Conservation (phyloP, 2,329 filamentous ascomycete species). For the Colletotrichum theobromicola region DNA sequence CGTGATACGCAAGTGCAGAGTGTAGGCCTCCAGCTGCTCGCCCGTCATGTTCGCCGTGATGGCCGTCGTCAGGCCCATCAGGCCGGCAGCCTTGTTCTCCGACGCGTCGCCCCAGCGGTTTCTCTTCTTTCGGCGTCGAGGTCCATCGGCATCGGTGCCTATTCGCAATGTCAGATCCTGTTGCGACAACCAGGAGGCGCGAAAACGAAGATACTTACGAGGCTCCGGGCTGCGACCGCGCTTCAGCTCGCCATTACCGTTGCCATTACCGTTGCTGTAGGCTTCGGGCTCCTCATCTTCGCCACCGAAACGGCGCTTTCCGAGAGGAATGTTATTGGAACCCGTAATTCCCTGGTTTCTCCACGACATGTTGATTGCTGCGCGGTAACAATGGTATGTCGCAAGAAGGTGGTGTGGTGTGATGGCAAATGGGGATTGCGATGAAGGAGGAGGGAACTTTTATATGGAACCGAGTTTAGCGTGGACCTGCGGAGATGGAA, state of each 20-base stretch:
- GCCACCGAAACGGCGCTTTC: conserved; percentile 81
- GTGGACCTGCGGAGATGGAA: conserved; percentile 3
- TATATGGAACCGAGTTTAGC: conserved; percentile 1
- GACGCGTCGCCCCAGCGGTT: conserved; percentile 98
- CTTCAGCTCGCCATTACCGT: conserved; percentile 64
- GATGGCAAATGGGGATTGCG: background rate
- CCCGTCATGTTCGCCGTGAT: conserved; percentile 98
- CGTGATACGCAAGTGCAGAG: conserved; percentile 94
- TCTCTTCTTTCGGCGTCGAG: conserved; percentile 93
- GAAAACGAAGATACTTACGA: conserved; percentile 53
- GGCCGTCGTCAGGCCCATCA: conserved; percentile 96
- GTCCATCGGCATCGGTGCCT: conserved; percentile 71
- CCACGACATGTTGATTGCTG: conserved; percentile 62
- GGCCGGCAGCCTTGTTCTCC: conserved; percentile 97
- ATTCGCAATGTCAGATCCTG: conserved; percentile 31
- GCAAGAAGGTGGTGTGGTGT: background rate
- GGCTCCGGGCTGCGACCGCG: conserved; percentile 92
- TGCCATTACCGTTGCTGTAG: conserved; percentile 34
- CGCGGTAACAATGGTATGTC: conserved; percentile 5
- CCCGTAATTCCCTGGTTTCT: conserved; percentile 87
- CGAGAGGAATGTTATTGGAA: conserved; percentile 96
- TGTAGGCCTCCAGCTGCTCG: conserved; percentile 97
- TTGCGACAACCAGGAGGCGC: background rate
- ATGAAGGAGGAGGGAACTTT: conserved; percentile 10
- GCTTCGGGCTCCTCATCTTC: conserved; percentile 51